Base-by-base conservation (phyloP, 495 filamentous ascomycete species). In the Saxispiralis lemnorum region DNA sequence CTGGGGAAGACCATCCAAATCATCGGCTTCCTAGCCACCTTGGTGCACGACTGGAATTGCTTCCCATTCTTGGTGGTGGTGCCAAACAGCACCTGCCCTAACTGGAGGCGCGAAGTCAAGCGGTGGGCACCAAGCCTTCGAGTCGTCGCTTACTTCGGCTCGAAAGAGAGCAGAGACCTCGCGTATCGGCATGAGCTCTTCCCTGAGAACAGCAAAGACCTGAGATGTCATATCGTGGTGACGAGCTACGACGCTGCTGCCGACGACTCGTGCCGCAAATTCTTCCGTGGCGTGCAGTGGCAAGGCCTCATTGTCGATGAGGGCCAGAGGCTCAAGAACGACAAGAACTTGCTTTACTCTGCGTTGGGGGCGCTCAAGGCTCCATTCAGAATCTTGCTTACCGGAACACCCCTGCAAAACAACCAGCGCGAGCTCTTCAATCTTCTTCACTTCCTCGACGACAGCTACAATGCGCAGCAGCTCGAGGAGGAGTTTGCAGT, bases 1-100 rank as follows among this genome's bases (percentile, higher is more conserved):
- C 74, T 99, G 9, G 92, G 92, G 19, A 99, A 99, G 66, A 99
- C 92, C 0, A 81, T 99, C 38, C 92, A 99, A 58, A 73, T 95
- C 39, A 86, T 99, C 43, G 76, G 75, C 2, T 71, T 93, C 39
- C 63, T 99, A 7, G 73, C 81, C 7, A 73, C 80, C 12, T 59
- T 99, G 33, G 46, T 54, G 17, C 43, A 50, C 49, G 75, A 83
- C 28, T 85, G 88, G 34, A 68, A 68, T 38, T 81, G 83, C 57
- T 99, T 81, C 73, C 92, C 92, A 0, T 99, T 96, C 56, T 65
- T 99, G 9, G 67, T 96, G 6, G 83, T 96, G 12, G 86, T 87
- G 1, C 92, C 92, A 0, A 95, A 96, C 47, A 78, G 88, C 0
- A 96, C 92, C 0, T 89, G 85, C 54, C 74, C 87, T 3, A 99